Base-by-base conservation (phyloP, 2,329 filamentous ascomycete genomes). In the Nemania sp. region DNA sequence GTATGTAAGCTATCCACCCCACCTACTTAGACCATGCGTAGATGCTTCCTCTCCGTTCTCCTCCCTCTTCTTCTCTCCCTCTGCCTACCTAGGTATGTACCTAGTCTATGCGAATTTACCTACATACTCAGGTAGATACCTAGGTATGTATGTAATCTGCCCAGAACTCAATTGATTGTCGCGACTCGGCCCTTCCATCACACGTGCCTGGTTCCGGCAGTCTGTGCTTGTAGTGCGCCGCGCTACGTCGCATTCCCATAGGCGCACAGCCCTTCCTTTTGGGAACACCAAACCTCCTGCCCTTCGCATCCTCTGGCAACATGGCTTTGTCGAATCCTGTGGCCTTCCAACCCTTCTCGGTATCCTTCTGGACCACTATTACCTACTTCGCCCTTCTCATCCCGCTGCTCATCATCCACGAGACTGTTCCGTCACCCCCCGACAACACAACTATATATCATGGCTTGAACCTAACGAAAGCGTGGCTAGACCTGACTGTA, bases 401-500 rank as follows among this genome's bases (percentile, higher is more conserved):
- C 49, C 90, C 89, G 66, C 84, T 94, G 61, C 82, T 96, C 64
- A 84, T 91, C 73, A 85, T 94, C 70, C 92, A 97, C 77, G 90
- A 93, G 80, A 88, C 88, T 29, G 91, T 97, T 8, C 92, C 95
- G 5, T 77, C 86, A 22, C 86, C 89, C 57, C 91, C 92, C 0
- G 80, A 77, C 2, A 83, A 84, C 43, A 83, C 86, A 45, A 83
- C 80, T 10, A 81, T 81, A 5, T 86, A 87, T 43, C 76, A 82
- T 8, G 94, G 93, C 20, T 82, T 97, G 75, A 93, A 97, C 75
- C 82, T 98, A 61, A 91, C 90, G 2, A 90, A 97, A 80, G 93
- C 95, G 43, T 98, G 94, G 94, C 81, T 85, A 13, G 94, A 98
- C 77, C 84, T 99, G 35, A 89, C 93, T 68, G 82, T 85, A 63